Percentiles rank a stretch among this genome's conserved stretches.
Conservation (phyloP, 208 protist genomes). For the Crithidia acanthocephali region DNA sequence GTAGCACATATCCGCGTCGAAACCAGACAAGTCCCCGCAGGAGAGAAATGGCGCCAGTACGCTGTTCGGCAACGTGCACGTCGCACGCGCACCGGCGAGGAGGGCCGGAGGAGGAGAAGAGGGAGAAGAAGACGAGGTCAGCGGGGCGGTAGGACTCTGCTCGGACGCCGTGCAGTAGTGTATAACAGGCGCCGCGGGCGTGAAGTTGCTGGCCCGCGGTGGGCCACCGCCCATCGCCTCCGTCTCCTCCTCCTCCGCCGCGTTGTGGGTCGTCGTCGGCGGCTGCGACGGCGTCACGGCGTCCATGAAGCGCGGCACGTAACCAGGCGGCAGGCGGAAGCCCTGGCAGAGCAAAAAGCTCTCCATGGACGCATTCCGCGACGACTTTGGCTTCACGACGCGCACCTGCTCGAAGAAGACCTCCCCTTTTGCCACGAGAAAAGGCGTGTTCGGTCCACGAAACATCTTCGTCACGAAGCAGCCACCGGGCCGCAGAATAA, state of each 20-base stretch:
- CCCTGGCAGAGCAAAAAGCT: slow-evolving; percentile 96
- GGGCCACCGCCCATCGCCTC: background rate
- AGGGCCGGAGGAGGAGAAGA: background rate
- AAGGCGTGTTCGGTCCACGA: slow-evolving; percentile 93
- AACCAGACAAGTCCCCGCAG: slow-evolving; percentile 96
- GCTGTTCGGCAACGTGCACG: slow-evolving; percentile 3
- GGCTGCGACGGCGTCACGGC: background rate
- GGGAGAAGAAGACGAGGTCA: no score
- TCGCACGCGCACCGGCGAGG: background rate
- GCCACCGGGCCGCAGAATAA: slow-evolving; percentile 93
- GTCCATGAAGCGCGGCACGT: slow-evolving; percentile 57
- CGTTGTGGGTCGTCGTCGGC: background rate
- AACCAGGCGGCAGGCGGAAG: slow-evolving; percentile 90
- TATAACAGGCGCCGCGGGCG: slow-evolving; percentile 14
- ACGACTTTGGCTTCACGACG: slow-evolving; percentile 96
- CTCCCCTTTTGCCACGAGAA: slow-evolving; percentile 95
- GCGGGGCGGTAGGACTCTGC: background rate
- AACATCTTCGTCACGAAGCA: slow-evolving; percentile 99
- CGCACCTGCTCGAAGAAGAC: slow-evolving; percentile 97
- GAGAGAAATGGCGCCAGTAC: slow-evolving; percentile 96
- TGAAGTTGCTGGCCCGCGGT: slow-evolving; percentile 16
- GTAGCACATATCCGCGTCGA: slow-evolving; percentile 94
- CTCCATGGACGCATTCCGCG: slow-evolving; percentile 96
- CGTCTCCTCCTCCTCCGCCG: background rate
- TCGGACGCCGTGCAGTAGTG: background rate